These are phyloP conservation scores for Xylaria sp. DNA, from an alignment of 2,329 filamentous ascomycete genomes.

Conservation along the genomic window DNA sequence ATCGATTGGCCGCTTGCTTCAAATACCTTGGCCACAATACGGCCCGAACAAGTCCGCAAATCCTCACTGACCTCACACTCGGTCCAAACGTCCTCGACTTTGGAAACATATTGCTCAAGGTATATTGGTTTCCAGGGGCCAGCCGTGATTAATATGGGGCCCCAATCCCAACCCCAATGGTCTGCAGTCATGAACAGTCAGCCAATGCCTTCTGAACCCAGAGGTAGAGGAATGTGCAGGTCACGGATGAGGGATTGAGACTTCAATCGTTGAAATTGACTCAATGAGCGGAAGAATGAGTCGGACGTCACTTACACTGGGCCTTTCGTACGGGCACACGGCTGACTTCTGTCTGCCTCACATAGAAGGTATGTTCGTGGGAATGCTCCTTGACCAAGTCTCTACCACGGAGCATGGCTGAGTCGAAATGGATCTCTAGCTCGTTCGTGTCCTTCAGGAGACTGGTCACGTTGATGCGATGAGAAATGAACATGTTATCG, in stretches of 20 bases:
- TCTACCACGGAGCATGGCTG: conserved; percentile 62
- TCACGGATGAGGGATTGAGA: not conserved
- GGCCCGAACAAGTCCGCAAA: conserved; percentile 52
- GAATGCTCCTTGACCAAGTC: conserved; percentile 61
- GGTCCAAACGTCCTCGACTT: conserved; percentile 67
- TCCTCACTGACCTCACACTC: conserved; percentile 51
- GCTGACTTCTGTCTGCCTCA: conserved; percentile 58
- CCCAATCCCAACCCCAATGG: conserved; percentile 76
- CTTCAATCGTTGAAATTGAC: not conserved
- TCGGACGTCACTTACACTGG: conserved; percentile 55
- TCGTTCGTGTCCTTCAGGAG: conserved; percentile 55
- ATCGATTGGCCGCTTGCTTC: conserved; percentile 46
- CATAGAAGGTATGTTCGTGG: conserved; percentile 65
- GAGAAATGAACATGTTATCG: conserved; percentile 72
- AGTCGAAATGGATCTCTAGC: conserved; percentile 67
- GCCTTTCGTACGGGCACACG: conserved; percentile 68
- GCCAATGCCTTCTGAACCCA: not conserved
- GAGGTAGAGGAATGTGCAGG: not conserved
- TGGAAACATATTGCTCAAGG: conserved; percentile 69
- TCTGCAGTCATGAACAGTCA: conserved; percentile 17
- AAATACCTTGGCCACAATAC: conserved; percentile 52
- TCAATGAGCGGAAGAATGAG: not conserved
- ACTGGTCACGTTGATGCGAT: conserved; percentile 63
- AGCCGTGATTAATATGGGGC: conserved; percentile 68
- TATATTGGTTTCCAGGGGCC: conserved; percentile 74